Evolutionary conservation across 108 stramenopile genomes (phyloP), one percentile per base, ranked within the genome.

Genomic region (Nannochloropsis gaditana): DNA sequence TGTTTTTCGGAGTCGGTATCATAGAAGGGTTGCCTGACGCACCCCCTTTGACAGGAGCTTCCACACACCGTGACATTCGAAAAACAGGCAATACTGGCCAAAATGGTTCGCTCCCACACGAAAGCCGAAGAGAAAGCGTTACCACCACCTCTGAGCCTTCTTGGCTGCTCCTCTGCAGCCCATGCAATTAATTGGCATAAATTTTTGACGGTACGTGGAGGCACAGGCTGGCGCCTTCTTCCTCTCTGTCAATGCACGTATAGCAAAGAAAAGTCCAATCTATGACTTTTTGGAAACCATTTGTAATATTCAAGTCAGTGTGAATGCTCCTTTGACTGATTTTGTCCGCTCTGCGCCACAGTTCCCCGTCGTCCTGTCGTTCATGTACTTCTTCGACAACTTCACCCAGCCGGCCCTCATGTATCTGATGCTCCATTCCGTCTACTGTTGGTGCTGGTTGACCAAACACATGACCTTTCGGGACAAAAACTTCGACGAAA

Each of bases 351-450:
- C 31, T 31, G 31, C 59, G n/a, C 59, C 19, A 73, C 59, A 73
- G 59, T 73, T 73, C 8, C 59, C 59, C 15, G 59, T 73, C 5
- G 59, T 73, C 4, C 8, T 73, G 59, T 15, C 19, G 19, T 73
- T 73, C 59, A 73, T 73, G 59, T 73, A 73, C 59, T 73, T n/a
- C 59, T 73, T 73, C 59, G n/a, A 73, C 59, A 73, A 73, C 59
- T 73, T 73, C 59, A 73, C 59, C n/a, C 59, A 73, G n/a, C 59
- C 59, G 5, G 59, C 59, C 19, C 59, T 73, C 3, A 4, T 73
- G 59, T 73, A 73, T n/a, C 59, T 73, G 59, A 73, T 73, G 59
- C 59, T 73, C 59, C 59, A 73, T n/a, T 73, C 59, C n/a, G 59
- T 73, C 59, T 73, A 73, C 59, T 73, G 59, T n/a, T 73, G 59